Percentiles rank a stretch among this genome's conserved stretches.
These are phyloP conservation scores for Aspergillus phoenicis DNA, from an alignment of 2,329 filamentous ascomycete genomes.

Conservation along the genomic window DNA sequence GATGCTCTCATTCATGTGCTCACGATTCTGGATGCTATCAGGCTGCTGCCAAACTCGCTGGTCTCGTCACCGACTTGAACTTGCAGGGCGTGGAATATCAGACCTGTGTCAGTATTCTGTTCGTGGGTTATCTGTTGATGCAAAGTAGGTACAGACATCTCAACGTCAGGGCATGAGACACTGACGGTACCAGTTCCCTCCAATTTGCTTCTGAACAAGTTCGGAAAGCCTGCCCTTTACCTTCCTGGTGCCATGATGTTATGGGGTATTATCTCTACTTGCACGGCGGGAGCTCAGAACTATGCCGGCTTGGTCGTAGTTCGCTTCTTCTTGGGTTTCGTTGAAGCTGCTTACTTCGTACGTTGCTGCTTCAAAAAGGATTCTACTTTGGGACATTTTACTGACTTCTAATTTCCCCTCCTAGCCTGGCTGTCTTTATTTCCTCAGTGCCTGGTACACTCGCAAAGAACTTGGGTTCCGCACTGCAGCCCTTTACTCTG, in stretches of 20 bases:
- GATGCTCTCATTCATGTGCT: background rate
- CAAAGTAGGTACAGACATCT: conserved; percentile 44
- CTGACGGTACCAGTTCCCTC: conserved; percentile 43
- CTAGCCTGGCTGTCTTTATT: conserved; percentile 49
- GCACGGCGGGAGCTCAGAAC: conserved; percentile 43
- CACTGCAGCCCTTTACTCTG: conserved; percentile 58
- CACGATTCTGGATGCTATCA: conserved; percentile 2
- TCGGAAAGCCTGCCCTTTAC: conserved; percentile 54
- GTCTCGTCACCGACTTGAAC: conserved; percentile 51
- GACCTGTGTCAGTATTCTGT: conserved; percentile 49
- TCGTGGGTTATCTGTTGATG: conserved; percentile 66
- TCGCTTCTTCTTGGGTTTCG: conserved; percentile 50
- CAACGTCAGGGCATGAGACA: background rate
- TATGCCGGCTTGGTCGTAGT: conserved; percentile 53
- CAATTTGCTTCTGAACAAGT: conserved; percentile 55
- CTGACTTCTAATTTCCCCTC: conserved; percentile 59
- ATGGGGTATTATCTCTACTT: conserved; percentile 64
- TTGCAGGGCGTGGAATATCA: conserved; percentile 48
- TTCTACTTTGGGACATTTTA: background rate
- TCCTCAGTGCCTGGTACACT: conserved; percentile 65
- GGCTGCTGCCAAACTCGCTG: conserved; percentile 46
- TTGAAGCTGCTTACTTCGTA: conserved; percentile 45
- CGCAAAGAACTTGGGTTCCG: conserved; percentile 60
- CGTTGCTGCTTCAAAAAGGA: conserved; percentile 30
- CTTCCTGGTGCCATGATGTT: conserved; percentile 58